Conservation (phyloP, 192 early-diverging fungal genomes). For the Rhizophagus clarus region DNA sequence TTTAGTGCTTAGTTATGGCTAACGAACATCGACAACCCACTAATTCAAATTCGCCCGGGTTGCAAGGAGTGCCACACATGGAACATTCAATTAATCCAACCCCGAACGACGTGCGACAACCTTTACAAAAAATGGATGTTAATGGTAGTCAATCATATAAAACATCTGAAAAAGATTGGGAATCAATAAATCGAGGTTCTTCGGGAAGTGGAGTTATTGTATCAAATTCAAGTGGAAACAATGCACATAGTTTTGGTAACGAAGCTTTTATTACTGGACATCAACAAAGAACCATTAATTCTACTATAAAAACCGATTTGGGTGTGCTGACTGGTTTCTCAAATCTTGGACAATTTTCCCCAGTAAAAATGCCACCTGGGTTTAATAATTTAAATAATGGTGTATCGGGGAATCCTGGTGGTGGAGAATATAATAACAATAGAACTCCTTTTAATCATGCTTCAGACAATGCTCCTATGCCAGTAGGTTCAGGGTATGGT, state of each 20-base stretch:
- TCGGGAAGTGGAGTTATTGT: background rate
- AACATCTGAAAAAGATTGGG: constrained; percentile 21
- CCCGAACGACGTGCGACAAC: background rate
- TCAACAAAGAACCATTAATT: background rate
- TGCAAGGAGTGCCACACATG: constrained; percentile 6
- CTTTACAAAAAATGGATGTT: background rate
- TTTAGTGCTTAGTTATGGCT: constrained; percentile 17
- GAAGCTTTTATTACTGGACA: background rate
- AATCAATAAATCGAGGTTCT: background rate
- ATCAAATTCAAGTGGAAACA: background rate
- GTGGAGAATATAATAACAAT: background rate
- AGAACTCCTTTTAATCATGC: background rate
- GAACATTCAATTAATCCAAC: background rate
- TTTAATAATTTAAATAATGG: constrained; percentile 26
- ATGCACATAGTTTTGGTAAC: background rate
- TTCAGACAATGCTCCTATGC: background rate
- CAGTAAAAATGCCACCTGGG: constrained; percentile 23
- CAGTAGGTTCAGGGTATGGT: background rate
- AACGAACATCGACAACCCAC: constrained; percentile 13
- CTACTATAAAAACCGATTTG: background rate
- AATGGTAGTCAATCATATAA: background rate
- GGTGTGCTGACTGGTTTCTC: background rate
- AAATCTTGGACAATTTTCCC: constrained; percentile 20
- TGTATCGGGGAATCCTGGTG: background rate
- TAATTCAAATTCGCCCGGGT: constrained; percentile 5